Evolutionary conservation across 192 early-diverging fungal genomes (phyloP), one percentile per base, ranked within the genome.

Genomic region (Helicostylum pulchrum): DNA sequence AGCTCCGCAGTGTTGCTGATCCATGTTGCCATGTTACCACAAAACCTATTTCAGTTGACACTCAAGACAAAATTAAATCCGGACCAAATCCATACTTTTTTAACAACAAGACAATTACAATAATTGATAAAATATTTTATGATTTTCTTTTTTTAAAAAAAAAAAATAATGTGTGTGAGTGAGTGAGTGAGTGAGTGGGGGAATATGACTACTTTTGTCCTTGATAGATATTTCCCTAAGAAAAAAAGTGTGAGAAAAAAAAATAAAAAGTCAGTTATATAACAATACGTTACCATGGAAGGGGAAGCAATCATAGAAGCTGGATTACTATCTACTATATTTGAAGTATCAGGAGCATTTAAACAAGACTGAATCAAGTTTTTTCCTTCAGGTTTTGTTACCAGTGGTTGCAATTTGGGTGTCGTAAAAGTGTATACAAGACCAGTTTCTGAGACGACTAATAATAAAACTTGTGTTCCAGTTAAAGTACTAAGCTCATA

Each of bases 401-500:
- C 92, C 19, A 96, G 79, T 9, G 93, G 92, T 69, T 94, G 92
- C 49, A 96, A 84, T 77, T 93, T 94, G 45, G 90, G 90, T 23
- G 94, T 96, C 9, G 94, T 92, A 73, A 94, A 94, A 15, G 92
- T 94, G 75, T 94, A 94, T 17, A 96, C 93, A 44, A 94, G 88
- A 23, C 94, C 94, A 51, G 93, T 94, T 72, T 96, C 94, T 10
- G 92, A 94, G 42, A 93, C 94, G 14, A 96, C 92, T 47, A 96
- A 74, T 47, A 96, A 80, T 42, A 96, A 78, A 12, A 94, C 91
- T 76, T 96, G 92, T 6, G 94, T 96, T 55, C 94, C 94, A 9
- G 94, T 96, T 62, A 96, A 80, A 6, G 92, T 94, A 68, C 87
- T 88, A 9, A 96, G 85, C 74, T 96, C 94, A 68, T 90, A 94